A percentile compares a stretch with the other conserved stretches of the same genome.
phyloP scores from a whole-genome alignment of 345 rosid genomes.

The Eucalyptus sp. region DNA sequence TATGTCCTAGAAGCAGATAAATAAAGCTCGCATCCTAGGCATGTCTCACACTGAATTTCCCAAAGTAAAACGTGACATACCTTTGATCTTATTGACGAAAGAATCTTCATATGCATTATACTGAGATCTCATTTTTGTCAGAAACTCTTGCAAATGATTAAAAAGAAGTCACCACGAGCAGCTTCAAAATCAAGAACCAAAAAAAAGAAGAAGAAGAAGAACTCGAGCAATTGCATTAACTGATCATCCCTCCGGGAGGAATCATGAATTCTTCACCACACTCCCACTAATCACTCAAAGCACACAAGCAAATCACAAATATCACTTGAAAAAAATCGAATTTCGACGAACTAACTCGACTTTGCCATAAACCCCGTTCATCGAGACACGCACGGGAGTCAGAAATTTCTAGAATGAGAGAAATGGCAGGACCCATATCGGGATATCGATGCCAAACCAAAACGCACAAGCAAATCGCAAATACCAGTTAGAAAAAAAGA shows the following conservation, averaged over 20 bases:
- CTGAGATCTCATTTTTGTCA: not conserved
- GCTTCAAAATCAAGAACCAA: not conserved
- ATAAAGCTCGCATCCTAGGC: not conserved
- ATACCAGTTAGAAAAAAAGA: not conserved
- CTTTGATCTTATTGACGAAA: slow-evolving; percentile 17
- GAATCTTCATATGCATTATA: slow-evolving; percentile 14
- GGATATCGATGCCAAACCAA: not conserved
- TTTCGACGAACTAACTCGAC: not conserved
- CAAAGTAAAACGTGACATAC: not conserved
- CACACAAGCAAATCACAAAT: not conserved
- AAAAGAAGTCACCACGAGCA: not conserved
- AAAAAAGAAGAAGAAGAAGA: not conserved
- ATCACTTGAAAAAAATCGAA: not conserved
- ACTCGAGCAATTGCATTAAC: not conserved
- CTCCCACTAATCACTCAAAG: not conserved
- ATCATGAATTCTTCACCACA: not conserved
- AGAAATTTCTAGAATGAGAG: not conserved
- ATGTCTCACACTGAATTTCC: not conserved
- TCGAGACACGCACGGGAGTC: not conserved
- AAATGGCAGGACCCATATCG: not conserved
- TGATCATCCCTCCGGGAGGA: not conserved
- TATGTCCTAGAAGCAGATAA: not conserved
- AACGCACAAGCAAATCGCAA: not conserved
- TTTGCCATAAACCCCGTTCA: not conserved
- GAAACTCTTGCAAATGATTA: not conserved